phyloP scores from a whole-genome alignment of 495 filamentous ascomycete genomes.

The Amniculicola lignicola region DNA sequence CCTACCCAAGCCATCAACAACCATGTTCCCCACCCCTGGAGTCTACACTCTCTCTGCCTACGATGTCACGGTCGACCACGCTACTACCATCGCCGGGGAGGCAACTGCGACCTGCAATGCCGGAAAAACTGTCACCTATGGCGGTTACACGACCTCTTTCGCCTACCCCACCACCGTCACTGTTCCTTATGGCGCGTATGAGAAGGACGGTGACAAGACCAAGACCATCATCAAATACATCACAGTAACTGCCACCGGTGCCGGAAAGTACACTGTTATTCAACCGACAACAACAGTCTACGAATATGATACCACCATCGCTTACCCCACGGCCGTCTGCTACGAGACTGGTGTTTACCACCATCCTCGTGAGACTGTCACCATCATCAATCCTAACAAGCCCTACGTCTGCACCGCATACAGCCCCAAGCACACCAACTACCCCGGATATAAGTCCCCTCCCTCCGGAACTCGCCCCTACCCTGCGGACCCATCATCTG shows the following conservation, averaged over 20 bases:
- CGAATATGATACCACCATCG: not conserved
- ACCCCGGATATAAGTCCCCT: not conserved
- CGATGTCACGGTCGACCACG: constrained; percentile 9
- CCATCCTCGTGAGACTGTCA: constrained; percentile 21
- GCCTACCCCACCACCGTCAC: constrained; percentile 16
- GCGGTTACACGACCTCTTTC: constrained; percentile 8
- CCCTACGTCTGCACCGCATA: constrained; percentile 19
- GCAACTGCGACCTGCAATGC: constrained; percentile 1
- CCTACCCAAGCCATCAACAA: constrained; percentile 10
- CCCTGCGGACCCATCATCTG: constrained; percentile 17
- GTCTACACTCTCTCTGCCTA: constrained; percentile 19
- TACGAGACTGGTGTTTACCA: constrained; percentile 20
- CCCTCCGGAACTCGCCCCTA: not conserved
- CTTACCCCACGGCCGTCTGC: constrained; percentile 9
- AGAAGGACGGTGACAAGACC: constrained; percentile 5
- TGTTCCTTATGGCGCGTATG: constrained; percentile 12
- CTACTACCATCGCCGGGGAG: constrained; percentile 13
- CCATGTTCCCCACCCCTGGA: constrained; percentile 10
- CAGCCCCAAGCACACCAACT: not conserved
- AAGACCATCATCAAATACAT: constrained; percentile 14
- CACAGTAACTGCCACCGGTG: constrained; percentile 6
- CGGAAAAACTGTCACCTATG: constrained; percentile 10
- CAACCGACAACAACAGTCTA: constrained; percentile 19
- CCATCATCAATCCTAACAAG: constrained; percentile 24
- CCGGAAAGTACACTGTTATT: constrained; percentile 17